phyloP scores from a whole-genome alignment of 2,329 filamentous ascomycete species.

The Aspergillus sp. region DNA sequence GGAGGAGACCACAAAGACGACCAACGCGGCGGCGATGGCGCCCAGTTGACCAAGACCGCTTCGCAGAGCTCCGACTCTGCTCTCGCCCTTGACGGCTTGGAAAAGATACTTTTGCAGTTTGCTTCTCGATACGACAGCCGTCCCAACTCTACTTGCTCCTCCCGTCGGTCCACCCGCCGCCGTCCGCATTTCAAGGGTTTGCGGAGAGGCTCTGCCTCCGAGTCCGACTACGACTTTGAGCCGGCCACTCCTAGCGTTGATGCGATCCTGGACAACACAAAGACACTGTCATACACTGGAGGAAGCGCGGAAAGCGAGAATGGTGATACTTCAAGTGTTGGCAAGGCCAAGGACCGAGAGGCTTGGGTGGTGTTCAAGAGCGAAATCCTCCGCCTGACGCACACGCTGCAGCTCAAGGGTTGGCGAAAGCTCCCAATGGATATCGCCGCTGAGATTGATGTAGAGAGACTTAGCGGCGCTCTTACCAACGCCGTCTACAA shows the following conservation, averaged over 20 bases:
- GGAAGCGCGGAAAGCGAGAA: conserved; percentile 51
- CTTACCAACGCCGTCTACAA: conserved; percentile 97
- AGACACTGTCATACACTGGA: conserved; percentile 77
- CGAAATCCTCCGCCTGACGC: conserved; percentile 85
- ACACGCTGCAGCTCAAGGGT: conserved; percentile 87
- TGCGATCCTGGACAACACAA: conserved; percentile 83
- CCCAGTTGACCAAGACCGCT: conserved; percentile 41
- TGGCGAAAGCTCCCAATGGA: conserved; percentile 78
- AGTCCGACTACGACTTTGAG: conserved; percentile 88
- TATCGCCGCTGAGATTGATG: conserved; percentile 47
- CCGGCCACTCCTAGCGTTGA: conserved; percentile 83
- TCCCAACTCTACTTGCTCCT: conserved; percentile 20
- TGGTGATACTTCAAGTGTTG: conserved; percentile 52
- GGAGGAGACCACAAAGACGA: conserved; percentile 28
- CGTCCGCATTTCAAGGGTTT: conserved; percentile 44
- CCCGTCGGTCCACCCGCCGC: conserved; percentile 32
- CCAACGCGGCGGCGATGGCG: conserved; percentile 29
- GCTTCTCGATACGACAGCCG: conserved; percentile 35
- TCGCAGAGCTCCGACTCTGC: conserved; percentile 71
- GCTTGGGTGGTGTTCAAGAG: conserved; percentile 88
- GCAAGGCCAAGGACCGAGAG: conserved; percentile 69
- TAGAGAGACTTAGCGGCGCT: conserved; percentile 72
- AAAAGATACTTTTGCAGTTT: conserved; percentile 65
- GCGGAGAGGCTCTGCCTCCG: conserved; percentile 66
- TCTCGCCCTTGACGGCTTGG: conserved; percentile 77